These are phyloP conservation scores for Starmerella riodocensis DNA, from an alignment of 805 yeast species.

Conservation along the genomic window DNA sequence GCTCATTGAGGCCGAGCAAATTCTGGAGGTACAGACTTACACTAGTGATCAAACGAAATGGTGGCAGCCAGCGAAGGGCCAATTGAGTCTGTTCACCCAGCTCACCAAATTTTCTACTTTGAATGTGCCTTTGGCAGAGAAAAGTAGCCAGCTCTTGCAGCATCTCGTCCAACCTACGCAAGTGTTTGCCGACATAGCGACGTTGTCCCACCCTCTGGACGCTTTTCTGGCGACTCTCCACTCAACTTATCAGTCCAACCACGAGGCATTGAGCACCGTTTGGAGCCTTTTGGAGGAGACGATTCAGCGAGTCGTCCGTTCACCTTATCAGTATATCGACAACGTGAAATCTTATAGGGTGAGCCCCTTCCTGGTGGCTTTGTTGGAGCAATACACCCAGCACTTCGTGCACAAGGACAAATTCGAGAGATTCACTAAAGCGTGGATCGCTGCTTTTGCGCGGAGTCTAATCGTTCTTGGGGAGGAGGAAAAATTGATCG, in stretches of 20 bases:
- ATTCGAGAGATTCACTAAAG: constrained; percentile 8
- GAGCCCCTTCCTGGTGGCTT: constrained; percentile 45
- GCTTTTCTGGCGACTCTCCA: constrained; percentile 42
- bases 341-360: constrained; percentile 28
- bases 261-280: constrained; percentile 23
- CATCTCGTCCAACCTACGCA: constrained; percentile 40
- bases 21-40: constrained; percentile 47
- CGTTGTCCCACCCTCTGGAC: constrained; percentile 41
- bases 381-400: constrained; percentile 42
- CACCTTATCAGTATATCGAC: constrained; percentile 82
- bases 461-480: constrained; percentile 18
- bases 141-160: constrained; percentile 38
- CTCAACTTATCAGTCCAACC: constrained; percentile 6
- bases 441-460: constrained; percentile 15
- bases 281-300: constrained; percentile 66
- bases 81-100: constrained; percentile 53
- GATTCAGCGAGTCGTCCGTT: constrained; percentile 49
- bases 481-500: constrained; percentile 10
- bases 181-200: constrained; percentile 33
- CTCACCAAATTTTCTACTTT: constrained; percentile 41
- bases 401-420: constrained; percentile 3
- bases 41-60: constrained; percentile 49
- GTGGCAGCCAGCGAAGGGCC: constrained; percentile 49
- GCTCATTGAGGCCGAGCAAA: constrained; percentile 27
- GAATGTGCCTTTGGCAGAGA: constrained; percentile 27